Evolutionary conservation across 164 flowering plant genomes (phyloP), one percentile per base, ranked within the genome.

Genomic region (Nymphaea thermarum): DNA sequence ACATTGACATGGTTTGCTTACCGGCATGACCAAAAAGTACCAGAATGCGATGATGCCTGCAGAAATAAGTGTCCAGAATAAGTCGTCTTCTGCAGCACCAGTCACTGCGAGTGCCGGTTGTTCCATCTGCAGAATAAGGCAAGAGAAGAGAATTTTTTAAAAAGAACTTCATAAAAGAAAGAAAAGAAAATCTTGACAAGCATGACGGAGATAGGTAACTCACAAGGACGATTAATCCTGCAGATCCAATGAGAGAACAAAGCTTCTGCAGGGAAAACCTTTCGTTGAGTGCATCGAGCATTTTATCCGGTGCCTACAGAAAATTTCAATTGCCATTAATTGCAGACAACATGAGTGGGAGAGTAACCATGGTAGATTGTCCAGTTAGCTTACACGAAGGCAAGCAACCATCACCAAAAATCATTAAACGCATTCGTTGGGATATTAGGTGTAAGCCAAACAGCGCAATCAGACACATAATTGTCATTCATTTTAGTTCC

Each of bases 11-110:
- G 12, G 44, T 65, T n/a, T 2, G 70, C 90, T 84, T 68, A 91
- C 94, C 51, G 96, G 98, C 79, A 77, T 77, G 59, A 88, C 66
- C 15, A 91, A 72, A 60, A 91, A 85, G 78, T 88, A 89, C 70
- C 76, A 51, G 73, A 87, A 81, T 65, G 85, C 84, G 65, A 86
- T 55, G 64, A 84, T 71, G 60, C 80, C 96, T 41, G 66, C 17
- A 62, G 84, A 80, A 44, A 79, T 82, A 71, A 86, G 53, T 47
- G 70, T 76, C 80, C 69, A 76, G 41, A 65, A 51, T 7, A 83
- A 60, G 71, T 88, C 92, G 66, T 68, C 79, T 66, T 82, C 57
- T 8, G 57, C 57, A 8, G 57, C 12, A 8, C 12, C 57, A 51
- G 57, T 51, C 57, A 51, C 57, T 8, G 57, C 57, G 14, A 8